Base-by-base conservation (phyloP, 1,139 yeast species). In the Suhomyces bolitotheri region DNA sequence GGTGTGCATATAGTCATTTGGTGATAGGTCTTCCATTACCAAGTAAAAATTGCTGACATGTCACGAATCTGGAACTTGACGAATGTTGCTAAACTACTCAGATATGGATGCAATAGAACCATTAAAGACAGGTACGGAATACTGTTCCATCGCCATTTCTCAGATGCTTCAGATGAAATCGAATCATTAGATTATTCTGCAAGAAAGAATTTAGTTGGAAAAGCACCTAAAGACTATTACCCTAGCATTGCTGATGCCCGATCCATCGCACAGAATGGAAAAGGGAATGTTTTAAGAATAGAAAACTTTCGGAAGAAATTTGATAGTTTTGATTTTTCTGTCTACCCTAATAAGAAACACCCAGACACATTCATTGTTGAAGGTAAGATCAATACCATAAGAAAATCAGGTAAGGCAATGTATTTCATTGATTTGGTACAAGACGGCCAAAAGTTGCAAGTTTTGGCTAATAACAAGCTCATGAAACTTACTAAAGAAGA, bases 341-440 rank as follows among this genome's bases (percentile, higher is more conserved):
- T 37, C 17, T 43, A 43, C 25, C 44, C 40, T 1, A 41, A 51
- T n/a, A 49, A 47, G 25, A 41, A 48, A 23, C 43, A 44, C 0
- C 47, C 47, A 37, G 25, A 38, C 13, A 17, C 25, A 5, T 36
- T 31, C 27, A 43, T 48, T 13, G 35, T 71, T 1, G 81, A 78
- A 45, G 95, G 95, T 0, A 72, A 81, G 32, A 68, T 86, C 12
- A 40, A 41, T 2, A 62, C 77, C 14, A 71, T 86, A 1, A 56
- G 95, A 21, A 71, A 68, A 39, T 68, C 86, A 0, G 87, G 92
- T 1, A 80, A 74, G 49, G 84, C 80, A 3, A 71, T 86, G 62
- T 61, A 75, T 29, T 86, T 86, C 47, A 53, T 85, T 22, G 95
- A 86, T 54, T 27, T 86, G 7, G 51, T 65, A 0, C 92, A 84